Conservation (phyloP, 75 land plant species). For the Cryptomeria japonica region DNA sequence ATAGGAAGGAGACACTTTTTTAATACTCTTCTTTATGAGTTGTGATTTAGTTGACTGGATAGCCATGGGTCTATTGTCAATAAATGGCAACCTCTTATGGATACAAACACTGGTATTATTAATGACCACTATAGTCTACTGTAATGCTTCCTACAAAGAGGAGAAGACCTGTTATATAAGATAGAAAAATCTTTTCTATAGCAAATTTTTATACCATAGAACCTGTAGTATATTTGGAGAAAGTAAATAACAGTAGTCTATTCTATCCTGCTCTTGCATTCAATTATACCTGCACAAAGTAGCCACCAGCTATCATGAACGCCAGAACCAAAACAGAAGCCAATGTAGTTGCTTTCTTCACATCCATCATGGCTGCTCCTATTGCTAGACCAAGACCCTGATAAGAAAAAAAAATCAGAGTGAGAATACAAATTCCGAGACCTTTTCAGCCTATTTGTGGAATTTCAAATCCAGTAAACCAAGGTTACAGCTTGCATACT, state of each 20-base stretch:
- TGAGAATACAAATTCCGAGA: background rate
- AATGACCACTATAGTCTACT: background rate
- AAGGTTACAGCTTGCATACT: background rate
- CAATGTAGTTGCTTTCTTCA: constrained; percentile 42
- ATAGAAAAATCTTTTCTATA: background rate
- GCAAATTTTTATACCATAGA: background rate
- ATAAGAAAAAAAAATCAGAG: background rate
- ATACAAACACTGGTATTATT: too few species aligned
- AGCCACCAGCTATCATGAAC: constrained; percentile 45
- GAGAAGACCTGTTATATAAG: background rate
- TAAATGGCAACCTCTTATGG: too few species aligned
- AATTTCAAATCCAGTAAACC: background rate
- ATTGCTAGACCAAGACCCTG: constrained; percentile 23
- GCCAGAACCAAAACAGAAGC: constrained; percentile 36
- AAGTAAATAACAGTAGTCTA: background rate
- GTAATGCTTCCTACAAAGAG: background rate
- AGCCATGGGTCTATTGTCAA: too few species aligned
- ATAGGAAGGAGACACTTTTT: too few species aligned
- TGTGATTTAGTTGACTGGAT: too few species aligned
- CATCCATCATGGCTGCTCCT: constrained; percentile 32
- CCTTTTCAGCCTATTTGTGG: background rate
- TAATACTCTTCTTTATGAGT: too few species aligned
- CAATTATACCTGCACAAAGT: constrained; percentile 24
- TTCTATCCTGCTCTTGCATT: background rate
- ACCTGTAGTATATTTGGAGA: background rate